Base-by-base conservation (phyloP, 2,329 filamentous ascomycete genomes). In the Penicillium sp. region DNA sequence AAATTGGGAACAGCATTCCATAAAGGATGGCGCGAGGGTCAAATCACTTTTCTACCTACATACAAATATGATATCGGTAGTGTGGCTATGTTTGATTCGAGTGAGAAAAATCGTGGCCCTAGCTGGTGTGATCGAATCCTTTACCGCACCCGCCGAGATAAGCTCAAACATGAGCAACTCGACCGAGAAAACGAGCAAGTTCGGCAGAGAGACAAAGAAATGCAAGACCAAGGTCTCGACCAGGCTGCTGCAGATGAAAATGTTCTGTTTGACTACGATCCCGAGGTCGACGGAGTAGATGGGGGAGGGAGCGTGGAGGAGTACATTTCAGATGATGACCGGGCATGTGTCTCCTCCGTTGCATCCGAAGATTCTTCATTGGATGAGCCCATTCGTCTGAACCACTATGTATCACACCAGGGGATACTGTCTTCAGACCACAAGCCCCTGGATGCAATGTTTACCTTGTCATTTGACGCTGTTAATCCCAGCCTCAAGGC, bases 61-160 rank as follows among this genome's bases (percentile, higher is more conserved):
- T 99, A 99, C 76, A 99, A 99, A 74, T 99, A 99, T 66, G 96
- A 99, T 68, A 82, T 96, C 27, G 95, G 95, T n/a, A 96, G 90
- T 29, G 86, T 96, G 31, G 91, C 91, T 2, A 84, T 92, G 29
- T 99, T 97, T 71, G 96, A 99, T 76, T 92, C 93, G 0, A 96
- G 93, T 64, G 95, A 98, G 71, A 99, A 99, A 78, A 88, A 88
- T 62, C 85, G 96, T 53, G 89, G 91, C 2, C 95, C 95, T 3
- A 96, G 92, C 71, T 99, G 95, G 93, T 99, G 95, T 72, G 95
- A 99, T 76, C 89, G 95, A 16, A 93, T 99, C 46, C 76, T 99
- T 1, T 99, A 88, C 72, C 84, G 93, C 8, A 95, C 92, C 2
- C 85, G 88, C 42, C 84, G 81, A 47, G 88, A 95, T 67, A 88